phyloP scores from a whole-genome alignment of 352 stramenopile species.

The Pythium chondricola region DNA sequence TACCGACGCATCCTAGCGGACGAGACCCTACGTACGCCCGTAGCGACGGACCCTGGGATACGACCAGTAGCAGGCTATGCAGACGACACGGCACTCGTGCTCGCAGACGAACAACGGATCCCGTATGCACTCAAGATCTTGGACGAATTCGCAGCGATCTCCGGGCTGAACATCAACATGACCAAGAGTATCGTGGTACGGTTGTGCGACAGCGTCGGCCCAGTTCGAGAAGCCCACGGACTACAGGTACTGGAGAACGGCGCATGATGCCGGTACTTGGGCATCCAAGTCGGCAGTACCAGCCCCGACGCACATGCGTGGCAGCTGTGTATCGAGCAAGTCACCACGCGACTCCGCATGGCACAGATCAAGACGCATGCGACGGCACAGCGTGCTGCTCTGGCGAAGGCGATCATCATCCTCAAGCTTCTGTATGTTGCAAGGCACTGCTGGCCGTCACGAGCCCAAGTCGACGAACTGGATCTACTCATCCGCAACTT shows the following conservation, averaged over 20 bases:
- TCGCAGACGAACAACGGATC: not conserved
- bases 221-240: not conserved
- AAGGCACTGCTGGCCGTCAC: conserved; percentile 5
- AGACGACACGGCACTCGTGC: conserved; percentile 11
- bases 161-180: not conserved
- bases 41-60: not conserved
- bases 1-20: not conserved
- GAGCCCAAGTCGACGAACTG: not conserved
- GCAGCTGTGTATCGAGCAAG: not conserved
- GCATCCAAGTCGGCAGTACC: not conserved
- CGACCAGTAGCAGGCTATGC: not conserved
- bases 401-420: conserved; percentile 4
- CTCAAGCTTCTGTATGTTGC: conserved; percentile 9
- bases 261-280: conserved; percentile 2
- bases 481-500: conserved; percentile 1
- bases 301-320: not conserved
- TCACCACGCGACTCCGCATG: not conserved
- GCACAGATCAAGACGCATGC: conserved; percentile 7
- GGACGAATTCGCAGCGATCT: not conserved
- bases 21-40: not conserved
- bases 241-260: not conserved
- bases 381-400: not conserved
- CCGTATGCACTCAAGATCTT: not conserved
- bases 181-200: conserved; percentile 2
- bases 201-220: not conserved